phyloP scores from a whole-genome alignment of 2,329 filamentous ascomycete species.

The Fusarium floridanum region DNA sequence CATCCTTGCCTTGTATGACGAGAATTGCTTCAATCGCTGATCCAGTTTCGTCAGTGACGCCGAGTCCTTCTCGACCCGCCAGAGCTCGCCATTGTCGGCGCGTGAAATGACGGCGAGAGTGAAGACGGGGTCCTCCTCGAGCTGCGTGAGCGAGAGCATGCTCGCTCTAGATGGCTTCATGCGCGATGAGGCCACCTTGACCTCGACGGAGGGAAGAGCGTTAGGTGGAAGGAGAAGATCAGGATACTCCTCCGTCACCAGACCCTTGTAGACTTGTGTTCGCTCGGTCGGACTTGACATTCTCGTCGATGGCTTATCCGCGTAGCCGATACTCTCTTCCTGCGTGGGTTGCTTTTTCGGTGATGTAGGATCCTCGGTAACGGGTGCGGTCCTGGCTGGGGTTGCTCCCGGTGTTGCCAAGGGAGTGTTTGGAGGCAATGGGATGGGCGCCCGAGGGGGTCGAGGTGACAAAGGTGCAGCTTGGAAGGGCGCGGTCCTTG shows the following conservation, averaged over 20 bases:
- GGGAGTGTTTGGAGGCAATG: conserved; percentile 77
- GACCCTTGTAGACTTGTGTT: conserved; percentile 76
- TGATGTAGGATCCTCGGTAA: conserved; percentile 28
- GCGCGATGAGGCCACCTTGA: conserved; percentile 93
- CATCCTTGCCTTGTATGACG: conserved; percentile 79
- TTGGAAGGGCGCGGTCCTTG: conserved; percentile 61
- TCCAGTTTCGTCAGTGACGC: conserved; percentile 85
- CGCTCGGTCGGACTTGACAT: conserved; percentile 58
- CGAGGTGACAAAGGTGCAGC: conserved; percentile 76
- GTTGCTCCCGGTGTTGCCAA: conserved; percentile 64
- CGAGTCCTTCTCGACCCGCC: conserved; percentile 95
- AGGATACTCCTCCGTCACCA: conserved; percentile 88
- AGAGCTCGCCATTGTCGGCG: conserved; percentile 82
- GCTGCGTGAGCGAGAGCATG: conserved; percentile 80
- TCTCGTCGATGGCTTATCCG: conserved; percentile 39
- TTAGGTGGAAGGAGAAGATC: conserved; percentile 89
- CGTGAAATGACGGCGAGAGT: conserved; percentile 88
- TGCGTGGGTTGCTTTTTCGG: conserved; percentile 21
- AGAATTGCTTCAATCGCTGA: conserved; percentile 79
- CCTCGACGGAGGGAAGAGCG: conserved; percentile 85
- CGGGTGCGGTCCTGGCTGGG: conserved; percentile 41
- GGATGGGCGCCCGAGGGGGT: conserved; percentile 79
- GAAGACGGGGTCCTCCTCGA: conserved; percentile 94
- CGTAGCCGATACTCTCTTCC: conserved; percentile 23
- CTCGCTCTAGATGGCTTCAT: conserved; percentile 92